phyloP scores from a whole-genome alignment of 805 yeast genomes.

The Lipomyces kockii region DNA sequence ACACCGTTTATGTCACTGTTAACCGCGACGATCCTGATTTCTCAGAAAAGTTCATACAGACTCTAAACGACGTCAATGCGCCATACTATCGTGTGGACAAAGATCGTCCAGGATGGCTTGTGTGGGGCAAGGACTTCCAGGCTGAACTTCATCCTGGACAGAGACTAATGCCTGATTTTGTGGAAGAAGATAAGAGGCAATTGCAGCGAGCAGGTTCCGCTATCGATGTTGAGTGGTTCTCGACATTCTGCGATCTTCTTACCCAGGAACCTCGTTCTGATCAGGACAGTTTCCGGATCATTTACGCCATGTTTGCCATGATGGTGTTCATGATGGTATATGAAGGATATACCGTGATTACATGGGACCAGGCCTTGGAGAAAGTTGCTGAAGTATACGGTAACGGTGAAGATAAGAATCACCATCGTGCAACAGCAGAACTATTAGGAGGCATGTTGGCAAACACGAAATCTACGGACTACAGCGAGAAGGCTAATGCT shows the following conservation, averaged over 20 bases:
- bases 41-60: slow-evolving; percentile 53
- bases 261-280: slow-evolving; percentile 61
- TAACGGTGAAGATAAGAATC: slow-evolving; percentile 66
- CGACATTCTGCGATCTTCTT: slow-evolving; percentile 55
- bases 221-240: slow-evolving; percentile 65
- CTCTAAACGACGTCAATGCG: slow-evolving; percentile 58
- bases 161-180: slow-evolving; percentile 42
- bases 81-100: slow-evolving; percentile 62
- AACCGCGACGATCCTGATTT: slow-evolving; percentile 53
- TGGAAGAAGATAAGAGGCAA: slow-evolving; percentile 50
- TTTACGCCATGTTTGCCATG: slow-evolving; percentile 62
- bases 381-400: slow-evolving; percentile 57
- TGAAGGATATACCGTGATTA: slow-evolving; percentile 51
- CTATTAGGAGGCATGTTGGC: slow-evolving; percentile 65
- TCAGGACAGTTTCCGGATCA: slow-evolving; percentile 67
- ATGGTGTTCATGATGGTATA: slow-evolving; percentile 56
- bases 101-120: slow-evolving; percentile 67
- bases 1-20: slow-evolving; percentile 49
- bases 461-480: slow-evolving; percentile 38
- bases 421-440: slow-evolving; percentile 78
- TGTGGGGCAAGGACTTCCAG: slow-evolving; percentile 66
- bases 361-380: slow-evolving; percentile 58
- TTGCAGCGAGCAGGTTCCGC: slow-evolving; percentile 52
- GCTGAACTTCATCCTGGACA: slow-evolving; percentile 40
- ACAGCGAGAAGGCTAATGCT: slow-evolving; percentile 23